phyloP scores from a whole-genome alignment of 495 filamentous ascomycete genomes.

The Aspergillus indologenus region DNA sequence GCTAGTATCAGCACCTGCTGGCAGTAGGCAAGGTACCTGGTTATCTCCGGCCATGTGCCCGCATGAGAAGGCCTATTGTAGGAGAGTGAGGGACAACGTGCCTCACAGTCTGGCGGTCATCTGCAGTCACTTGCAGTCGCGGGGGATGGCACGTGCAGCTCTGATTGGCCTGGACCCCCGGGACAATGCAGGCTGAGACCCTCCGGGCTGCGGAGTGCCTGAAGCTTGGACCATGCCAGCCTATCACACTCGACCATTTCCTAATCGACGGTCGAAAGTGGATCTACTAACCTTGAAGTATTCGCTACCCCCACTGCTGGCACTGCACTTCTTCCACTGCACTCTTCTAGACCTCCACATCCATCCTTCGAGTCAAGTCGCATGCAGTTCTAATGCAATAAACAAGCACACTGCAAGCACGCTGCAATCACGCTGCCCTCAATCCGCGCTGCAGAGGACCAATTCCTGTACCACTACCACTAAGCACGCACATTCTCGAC shows the following conservation, averaged over 20 bases:
- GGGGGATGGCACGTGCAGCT: slow-evolving; percentile 34
- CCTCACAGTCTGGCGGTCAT: slow-evolving; percentile 20
- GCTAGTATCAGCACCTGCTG: too few species aligned
- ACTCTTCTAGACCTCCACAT: neutral
- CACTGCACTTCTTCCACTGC: too few species aligned
- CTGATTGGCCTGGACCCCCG: slow-evolving; percentile 28
- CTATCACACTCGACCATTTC: neutral
- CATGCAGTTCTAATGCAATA: neutral
- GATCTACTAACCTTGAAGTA: too few species aligned
- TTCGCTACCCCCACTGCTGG: too few species aligned
- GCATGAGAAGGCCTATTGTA: slow-evolving; percentile 31
- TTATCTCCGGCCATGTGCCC: slow-evolving; percentile 15
- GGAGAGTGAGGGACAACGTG: slow-evolving; percentile 33
- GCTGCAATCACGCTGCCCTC: neutral
- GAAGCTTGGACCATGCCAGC: slow-evolving; percentile 8
- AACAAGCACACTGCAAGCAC: neutral
- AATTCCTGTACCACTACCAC: too few species aligned
- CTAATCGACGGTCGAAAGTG: slow-evolving; percentile 2
- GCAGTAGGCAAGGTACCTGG: too few species aligned
- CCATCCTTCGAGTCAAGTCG: too few species aligned
- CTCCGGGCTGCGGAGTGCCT: slow-evolving; percentile 3
- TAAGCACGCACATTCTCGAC: too few species aligned
- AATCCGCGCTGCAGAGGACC: neutral
- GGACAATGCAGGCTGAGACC: slow-evolving; percentile 4
- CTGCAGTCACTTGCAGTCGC: slow-evolving; percentile 14